These are phyloP conservation scores for Avena eriantha DNA, from an alignment of 176 grass and related monocot species.

Conservation along the genomic window DNA sequence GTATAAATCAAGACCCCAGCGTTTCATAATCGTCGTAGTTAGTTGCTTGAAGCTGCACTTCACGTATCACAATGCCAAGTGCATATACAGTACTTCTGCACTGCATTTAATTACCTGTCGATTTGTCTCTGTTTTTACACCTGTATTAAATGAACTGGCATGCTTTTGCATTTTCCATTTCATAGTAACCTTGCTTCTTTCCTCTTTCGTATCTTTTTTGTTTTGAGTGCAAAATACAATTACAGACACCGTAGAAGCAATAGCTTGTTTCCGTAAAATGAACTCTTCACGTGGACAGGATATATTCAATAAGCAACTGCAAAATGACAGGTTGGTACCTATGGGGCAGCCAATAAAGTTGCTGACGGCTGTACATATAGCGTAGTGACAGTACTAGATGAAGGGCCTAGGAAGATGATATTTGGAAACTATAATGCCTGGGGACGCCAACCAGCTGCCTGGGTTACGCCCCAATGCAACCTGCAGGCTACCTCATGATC, in stretches of 20 bases:
- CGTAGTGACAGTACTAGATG: neutral
- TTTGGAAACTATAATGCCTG: neutral
- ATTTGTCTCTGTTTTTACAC: neutral
- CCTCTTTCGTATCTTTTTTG: neutral
- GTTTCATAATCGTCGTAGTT: constrained; percentile 15
- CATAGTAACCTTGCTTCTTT: neutral
- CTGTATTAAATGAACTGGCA: neutral
- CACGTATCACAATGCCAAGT: neutral
- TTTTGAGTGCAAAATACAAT: neutral
- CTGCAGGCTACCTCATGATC: neutral
- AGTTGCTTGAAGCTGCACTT: constrained; percentile 12
- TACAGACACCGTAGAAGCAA: neutral
- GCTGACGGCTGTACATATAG: neutral
- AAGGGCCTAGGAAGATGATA: constrained; percentile 8
- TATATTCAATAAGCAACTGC: neutral
- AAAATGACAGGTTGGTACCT: neutral
- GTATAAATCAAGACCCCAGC: neutral
- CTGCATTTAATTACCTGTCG: neutral
- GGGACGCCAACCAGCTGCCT: neutral
- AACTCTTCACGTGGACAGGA: constrained; percentile 6
- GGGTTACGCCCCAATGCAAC: neutral
- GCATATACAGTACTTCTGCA: neutral
- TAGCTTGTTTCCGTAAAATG: neutral
- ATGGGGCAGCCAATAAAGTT: neutral
- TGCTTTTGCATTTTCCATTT: neutral